phyloP scores from a whole-genome alignment of 148 eudicot species.

The Cornus kousa region DNA sequence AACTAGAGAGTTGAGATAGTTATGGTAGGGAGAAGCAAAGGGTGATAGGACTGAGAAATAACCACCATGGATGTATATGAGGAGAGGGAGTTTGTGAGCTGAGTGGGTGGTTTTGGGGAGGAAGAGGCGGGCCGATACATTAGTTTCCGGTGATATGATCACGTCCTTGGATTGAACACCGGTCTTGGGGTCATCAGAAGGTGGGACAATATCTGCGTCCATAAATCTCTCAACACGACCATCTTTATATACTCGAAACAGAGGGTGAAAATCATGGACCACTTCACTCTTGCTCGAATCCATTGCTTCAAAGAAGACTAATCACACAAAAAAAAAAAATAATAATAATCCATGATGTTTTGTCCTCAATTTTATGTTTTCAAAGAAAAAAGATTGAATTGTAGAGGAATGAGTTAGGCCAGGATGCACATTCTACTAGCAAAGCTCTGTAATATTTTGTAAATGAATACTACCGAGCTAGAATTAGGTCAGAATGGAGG shows the following conservation, averaged over 20 bases:
- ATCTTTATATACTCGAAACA: constrained; percentile 42
- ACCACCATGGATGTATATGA: constrained; percentile 30
- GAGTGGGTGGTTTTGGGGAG: constrained; percentile 18
- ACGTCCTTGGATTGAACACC: constrained; percentile 27
- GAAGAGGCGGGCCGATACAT: constrained; percentile 15
- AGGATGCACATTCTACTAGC: no score
- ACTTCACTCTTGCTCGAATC: not conserved
- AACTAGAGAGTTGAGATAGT: not conserved
- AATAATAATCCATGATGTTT: no score
- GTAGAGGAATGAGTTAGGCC: no score
- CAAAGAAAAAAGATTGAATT: no score
- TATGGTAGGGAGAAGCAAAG: constrained; percentile 10
- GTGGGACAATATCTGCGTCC: constrained; percentile 9
- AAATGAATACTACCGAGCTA: no score
- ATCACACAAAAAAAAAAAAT: no score
- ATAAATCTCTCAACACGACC: constrained; percentile 27
- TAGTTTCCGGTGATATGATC: constrained; percentile 16
- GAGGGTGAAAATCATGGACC: not conserved
- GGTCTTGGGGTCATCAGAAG: constrained; percentile 25
- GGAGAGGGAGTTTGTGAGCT: not conserved
- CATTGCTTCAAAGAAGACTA: not conserved
- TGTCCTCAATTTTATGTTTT: no score
- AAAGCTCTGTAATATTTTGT: no score
- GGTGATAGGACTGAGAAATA: constrained; percentile 18
- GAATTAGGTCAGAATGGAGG: no score